Evolutionary conservation across 495 filamentous ascomycete species (phyloP).

Genomic region (Acidiella bohemica): DNA sequence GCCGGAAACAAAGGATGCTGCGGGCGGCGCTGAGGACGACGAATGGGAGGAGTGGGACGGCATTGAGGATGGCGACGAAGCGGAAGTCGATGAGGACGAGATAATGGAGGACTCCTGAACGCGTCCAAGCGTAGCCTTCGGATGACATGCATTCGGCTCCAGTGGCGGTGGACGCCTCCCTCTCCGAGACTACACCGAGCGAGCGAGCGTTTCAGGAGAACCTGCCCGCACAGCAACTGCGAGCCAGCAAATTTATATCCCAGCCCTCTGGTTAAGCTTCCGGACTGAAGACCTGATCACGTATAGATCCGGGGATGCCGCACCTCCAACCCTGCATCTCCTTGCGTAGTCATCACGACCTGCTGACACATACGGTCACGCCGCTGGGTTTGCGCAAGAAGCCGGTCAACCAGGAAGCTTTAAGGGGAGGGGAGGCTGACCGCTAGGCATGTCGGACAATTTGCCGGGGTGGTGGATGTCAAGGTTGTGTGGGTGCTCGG

Average conservation of each 20-base stretch:
- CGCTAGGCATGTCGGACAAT: too few species aligned
- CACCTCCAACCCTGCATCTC: not conserved
- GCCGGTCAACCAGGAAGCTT: not conserved
- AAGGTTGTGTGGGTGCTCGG: too few species aligned
- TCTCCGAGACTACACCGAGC: too few species aligned
- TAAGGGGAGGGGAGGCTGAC: too few species aligned
- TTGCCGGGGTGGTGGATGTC: too few species aligned
- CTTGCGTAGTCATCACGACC: not conserved
- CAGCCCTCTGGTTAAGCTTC: too few species aligned
- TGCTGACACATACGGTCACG: not conserved
- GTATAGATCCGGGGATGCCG: not conserved
- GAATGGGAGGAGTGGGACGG: constrained; percentile 27
- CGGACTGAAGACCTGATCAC: too few species aligned
- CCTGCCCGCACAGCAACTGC: too few species aligned
- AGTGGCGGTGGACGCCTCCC: too few species aligned
- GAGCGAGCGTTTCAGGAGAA: too few species aligned
- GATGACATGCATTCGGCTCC: not conserved
- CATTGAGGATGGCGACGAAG: constrained; percentile 36
- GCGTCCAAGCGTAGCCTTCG: too few species aligned
- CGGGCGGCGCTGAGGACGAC: constrained; percentile 40
- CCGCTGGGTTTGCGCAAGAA: not conserved
- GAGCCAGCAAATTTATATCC: too few species aligned
- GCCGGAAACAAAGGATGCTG: constrained; percentile 35
- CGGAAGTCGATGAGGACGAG: constrained; percentile 34
- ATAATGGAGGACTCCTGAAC: constrained; percentile 20